Evolutionary conservation across 495 filamentous ascomycete genomes (phyloP), one percentile per base, ranked within the genome.

Genomic region (Talaromyces ruber): DNA sequence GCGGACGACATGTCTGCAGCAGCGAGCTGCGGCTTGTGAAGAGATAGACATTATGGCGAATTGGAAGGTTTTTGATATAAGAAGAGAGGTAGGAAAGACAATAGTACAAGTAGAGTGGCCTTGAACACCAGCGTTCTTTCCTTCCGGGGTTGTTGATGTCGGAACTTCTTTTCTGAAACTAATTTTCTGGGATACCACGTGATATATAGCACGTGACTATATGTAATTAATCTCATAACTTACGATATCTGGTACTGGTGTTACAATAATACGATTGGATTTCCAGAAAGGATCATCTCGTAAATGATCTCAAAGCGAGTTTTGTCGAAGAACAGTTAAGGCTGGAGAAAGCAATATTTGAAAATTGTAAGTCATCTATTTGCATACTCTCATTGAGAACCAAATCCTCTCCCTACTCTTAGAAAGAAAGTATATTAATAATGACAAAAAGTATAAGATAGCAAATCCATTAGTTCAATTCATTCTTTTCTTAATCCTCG

Each of bases 401-500:
- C 30, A 47, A 47, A 26, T 39, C 18, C 12, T 45, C 18, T 60
- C 34, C 22, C 18, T 60, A 45, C 18, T 60, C n/a, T 51, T 34
- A n/a, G 16, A 28, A 29, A 57, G 29, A 30, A 21, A 57, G 54
- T 57, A 54, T 57, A 57, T 57, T 57, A 30, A 54, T 54, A 28
- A 57, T 30, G 26, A 34, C 26, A 30, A 34, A 57, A 34, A 54
- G 24, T 30, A 57, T 57, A 16, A 57, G 14, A 57, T 16, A 53
- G 18, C 43, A 47, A 18, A 18, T 21, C 22, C 58, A 43, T 39
- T 37, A 39, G 32, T 45, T 59, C 34, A 54, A 11, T 59, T 59
- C 39, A 3, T 29, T 59, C 34, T 39, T 24, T 16, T 34, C 32
- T 37, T 86, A 96, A 77, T 97, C 93, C 77, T 98, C 92, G 77